Evolutionary conservation across 192 early-diverging fungal species (phyloP), one percentile per base, ranked within the genome.

Genomic region (Chytriomyces sp.): DNA sequence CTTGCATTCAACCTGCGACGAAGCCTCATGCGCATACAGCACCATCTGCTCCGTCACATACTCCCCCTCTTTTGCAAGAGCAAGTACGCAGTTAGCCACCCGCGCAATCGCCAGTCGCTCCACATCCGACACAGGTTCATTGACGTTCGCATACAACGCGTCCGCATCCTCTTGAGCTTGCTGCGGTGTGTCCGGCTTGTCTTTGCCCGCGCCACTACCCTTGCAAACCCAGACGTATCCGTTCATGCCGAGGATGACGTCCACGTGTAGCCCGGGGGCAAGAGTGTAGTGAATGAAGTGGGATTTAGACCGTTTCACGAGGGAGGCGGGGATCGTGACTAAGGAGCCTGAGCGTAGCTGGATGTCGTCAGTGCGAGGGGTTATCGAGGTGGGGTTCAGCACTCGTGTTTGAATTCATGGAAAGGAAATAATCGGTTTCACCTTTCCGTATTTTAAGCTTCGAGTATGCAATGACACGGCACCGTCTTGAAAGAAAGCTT

Each of bases 161-260:
- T 96, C 93, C 3, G 92, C 79, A 78, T 79, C 86, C 61, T 36
- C 78, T 75, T 78, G 52, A 31, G 52, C 10, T 37, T 70, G 68
- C 54, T 89, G 89, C 6, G 57, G 37, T 8, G 14, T 26, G 14
- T 70, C 68, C 33, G 17, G 32, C 32, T 64, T 64, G 8, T 39
- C 36, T 8, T 68, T 52, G 7, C 19, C 7, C 5, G 7, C 52
- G 39, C 57, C 57, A 26, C 26, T 59, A 28, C 68, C 68, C 39
- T 96, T 96, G 81, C 90, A 86, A 28, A 98, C 90, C 93, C 93
- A 98, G 59, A 99, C 93, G 75, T 94, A 96, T 2, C 98, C 98
- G 69, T 99, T 99, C 32, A 99, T 76, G 22, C 98, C 98, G 33
- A 99, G 82, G 38, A 97, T 89, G 8, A 99, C 79, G 77, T 99